phyloP scores from a whole-genome alignment of 108 stramenopile genomes.

The Nitzschia palea region DNA sequence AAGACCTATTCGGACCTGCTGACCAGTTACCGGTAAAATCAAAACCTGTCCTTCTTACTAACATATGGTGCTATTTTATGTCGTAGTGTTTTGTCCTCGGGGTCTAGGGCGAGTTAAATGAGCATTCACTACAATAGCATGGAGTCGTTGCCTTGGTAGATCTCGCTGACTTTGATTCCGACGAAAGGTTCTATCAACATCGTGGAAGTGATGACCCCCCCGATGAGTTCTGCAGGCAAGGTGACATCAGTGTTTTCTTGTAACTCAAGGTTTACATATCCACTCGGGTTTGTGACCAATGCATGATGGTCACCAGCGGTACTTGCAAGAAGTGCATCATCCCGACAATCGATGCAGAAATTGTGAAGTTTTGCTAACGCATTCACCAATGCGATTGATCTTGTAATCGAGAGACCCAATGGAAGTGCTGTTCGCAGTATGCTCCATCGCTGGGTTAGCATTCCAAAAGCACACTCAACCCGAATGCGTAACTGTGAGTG shows the following conservation, averaged over 20 bases:
- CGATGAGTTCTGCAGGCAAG: neutral
- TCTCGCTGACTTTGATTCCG: neutral
- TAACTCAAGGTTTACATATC: neutral
- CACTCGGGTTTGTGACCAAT: neutral
- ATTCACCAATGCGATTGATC: neutral
- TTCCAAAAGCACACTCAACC: constrained; percentile 39
- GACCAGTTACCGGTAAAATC: too few species aligned
- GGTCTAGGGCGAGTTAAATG: too few species aligned
- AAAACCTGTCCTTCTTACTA: too few species aligned
- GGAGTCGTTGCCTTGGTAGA: neutral
- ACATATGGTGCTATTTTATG: too few species aligned
- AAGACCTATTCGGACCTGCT: too few species aligned
- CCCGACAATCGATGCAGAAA: neutral
- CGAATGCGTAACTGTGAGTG: constrained; percentile 31
- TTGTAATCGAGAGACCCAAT: neutral
- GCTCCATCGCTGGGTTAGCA: constrained; percentile 20
- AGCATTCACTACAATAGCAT: neutral
- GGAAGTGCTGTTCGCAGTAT: neutral
- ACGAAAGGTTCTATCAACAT: neutral
- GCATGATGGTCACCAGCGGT: too few species aligned
- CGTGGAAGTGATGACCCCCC: neutral
- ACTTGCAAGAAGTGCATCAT: neutral
- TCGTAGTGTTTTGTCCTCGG: too few species aligned
- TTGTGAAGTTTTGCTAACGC: neutral
- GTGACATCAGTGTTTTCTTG: neutral